These are phyloP conservation scores for Candida awuae DNA, from an alignment of 805 yeast species.

Conservation along the genomic window DNA sequence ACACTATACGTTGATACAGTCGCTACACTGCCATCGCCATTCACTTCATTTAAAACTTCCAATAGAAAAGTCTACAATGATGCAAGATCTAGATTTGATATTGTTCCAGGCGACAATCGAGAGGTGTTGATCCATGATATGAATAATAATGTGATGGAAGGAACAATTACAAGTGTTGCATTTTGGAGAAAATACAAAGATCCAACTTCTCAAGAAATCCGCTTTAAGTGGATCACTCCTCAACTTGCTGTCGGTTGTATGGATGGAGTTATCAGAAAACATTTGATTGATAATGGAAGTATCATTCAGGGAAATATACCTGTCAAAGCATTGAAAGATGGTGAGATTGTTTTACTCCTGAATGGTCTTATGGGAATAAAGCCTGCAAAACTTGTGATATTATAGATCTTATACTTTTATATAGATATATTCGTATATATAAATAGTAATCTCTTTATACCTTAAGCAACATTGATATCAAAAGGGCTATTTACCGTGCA, in stretches of 20 bases:
- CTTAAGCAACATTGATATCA: too few relatives aligned
- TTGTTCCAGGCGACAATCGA: conserved; percentile 25
- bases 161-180: conserved; percentile 77
- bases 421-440: too few relatives aligned
- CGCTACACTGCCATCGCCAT: conserved; percentile 53
- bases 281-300: conserved; percentile 34
- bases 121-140: conserved; percentile 71
- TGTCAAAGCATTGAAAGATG: conserved; percentile 42
- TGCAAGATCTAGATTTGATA: conserved; percentile 45
- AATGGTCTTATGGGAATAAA: conserved; percentile 82
- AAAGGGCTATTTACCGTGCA: too few relatives aligned
- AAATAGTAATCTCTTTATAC: too few relatives aligned
- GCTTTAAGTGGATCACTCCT: conserved; percentile 72
- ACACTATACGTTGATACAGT: conserved; percentile 53
- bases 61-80: conserved; percentile 51
- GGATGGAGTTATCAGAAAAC: conserved; percentile 73
- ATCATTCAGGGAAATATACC: conserved; percentile 27
- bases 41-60: conserved; percentile 86
- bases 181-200: conserved; percentile 33
- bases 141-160: conserved; percentile 61
- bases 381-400: conserved; percentile 41
- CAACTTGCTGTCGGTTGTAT: conserved; percentile 70
- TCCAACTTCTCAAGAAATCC: conserved; percentile 22
- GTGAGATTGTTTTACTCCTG: conserved; percentile 64
- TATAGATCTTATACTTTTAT: too few relatives aligned